Evolutionary conservation across 2,329 filamentous ascomycete genomes (phyloP).

Genomic region (Penicillium sp.): DNA sequence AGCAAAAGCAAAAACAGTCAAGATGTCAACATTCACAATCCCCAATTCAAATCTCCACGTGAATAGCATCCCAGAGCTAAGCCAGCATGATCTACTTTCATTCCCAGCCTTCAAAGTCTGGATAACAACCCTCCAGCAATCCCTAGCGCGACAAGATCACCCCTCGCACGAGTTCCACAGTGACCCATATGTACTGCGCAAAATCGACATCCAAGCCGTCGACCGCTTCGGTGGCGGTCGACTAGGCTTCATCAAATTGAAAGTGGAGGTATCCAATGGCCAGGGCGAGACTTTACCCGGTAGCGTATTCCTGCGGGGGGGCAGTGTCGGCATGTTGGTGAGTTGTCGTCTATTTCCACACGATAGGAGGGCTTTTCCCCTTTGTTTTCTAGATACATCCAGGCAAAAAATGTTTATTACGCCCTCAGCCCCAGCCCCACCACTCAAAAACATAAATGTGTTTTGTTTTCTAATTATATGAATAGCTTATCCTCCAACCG

Average conservation of each 20-base stretch:
- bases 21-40: slow-evolving; percentile 48
- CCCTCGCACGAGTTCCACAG: slow-evolving; percentile 52
- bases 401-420: no score
- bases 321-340: slow-evolving; percentile 59
- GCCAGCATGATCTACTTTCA: slow-evolving; percentile 45
- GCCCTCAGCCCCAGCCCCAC: not conserved
- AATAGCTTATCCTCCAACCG: slow-evolving; percentile 57
- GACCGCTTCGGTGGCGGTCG: slow-evolving; percentile 53
- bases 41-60: slow-evolving; percentile 40
- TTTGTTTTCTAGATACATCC: not conserved
- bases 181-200: slow-evolving; percentile 52
- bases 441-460: not conserved
- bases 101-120: slow-evolving; percentile 59
- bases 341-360: slow-evolving; percentile 15
- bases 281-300: slow-evolving; percentile 54
- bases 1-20: not conserved
- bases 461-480: not conserved
- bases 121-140: slow-evolving; percentile 52
- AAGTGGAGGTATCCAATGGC: slow-evolving; percentile 54
- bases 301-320: slow-evolving; percentile 58
- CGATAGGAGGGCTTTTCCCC: not conserved
- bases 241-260: slow-evolving; percentile 59
- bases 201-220: slow-evolving; percentile 55
- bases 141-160: slow-evolving; percentile 49
- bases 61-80: slow-evolving; percentile 46